phyloP scores from a whole-genome alignment of 164 flowering plant genomes.

The Liriodendron chinense region DNA sequence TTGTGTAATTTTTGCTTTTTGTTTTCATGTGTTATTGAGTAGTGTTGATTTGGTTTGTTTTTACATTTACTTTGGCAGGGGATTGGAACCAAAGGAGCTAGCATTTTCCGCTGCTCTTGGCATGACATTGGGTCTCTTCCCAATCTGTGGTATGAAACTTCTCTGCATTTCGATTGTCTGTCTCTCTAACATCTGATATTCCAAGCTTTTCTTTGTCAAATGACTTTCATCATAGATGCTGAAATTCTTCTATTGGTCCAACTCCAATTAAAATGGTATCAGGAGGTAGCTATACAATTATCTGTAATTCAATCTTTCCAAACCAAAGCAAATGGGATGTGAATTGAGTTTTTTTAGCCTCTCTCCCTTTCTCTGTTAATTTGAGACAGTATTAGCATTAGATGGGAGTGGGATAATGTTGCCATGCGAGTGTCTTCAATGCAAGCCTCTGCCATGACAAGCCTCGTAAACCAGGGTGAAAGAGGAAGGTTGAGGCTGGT shows the following conservation, averaged over 20 bases:
- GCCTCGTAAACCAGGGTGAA: not conserved
- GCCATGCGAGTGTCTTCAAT: not conserved
- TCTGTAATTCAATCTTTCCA: not conserved
- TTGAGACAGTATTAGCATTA: too few relatives aligned
- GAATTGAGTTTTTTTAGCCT: not conserved
- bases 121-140: conserved; percentile 78
- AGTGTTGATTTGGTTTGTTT: not conserved
- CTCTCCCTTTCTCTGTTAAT: too few relatives aligned
- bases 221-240: not conserved
- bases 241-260: not conserved
- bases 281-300: not conserved
- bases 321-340: not conserved
- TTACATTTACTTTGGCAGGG: conserved; percentile 36
- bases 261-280: not conserved
- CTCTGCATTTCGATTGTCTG: not conserved
- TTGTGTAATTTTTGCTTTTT: not conserved
- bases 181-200: not conserved
- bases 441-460: not conserved
- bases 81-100: conserved; percentile 83
- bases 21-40: not conserved
- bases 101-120: conserved; percentile 93
- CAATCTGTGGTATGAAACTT: conserved; percentile 68
- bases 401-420: too few relatives aligned
- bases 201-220: not conserved
- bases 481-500: not conserved